Percentiles rank a stretch among this genome's conserved stretches.
Evolutionary conservation across 495 filamentous ascomycete species (phyloP).

Genomic region (Penicillium paradoxum): DNA sequence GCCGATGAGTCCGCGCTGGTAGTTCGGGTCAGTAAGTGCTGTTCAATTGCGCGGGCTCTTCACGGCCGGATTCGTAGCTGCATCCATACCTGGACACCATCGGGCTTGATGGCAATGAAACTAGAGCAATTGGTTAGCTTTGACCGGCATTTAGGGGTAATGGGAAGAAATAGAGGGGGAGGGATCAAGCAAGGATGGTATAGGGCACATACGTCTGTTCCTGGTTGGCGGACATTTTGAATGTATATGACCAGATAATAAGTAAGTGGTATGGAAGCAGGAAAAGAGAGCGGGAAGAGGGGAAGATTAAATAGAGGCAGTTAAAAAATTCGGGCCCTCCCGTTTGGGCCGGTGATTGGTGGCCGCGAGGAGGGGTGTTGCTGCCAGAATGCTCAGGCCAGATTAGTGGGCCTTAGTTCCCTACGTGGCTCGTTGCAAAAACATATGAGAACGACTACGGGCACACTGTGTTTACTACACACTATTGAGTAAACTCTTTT

Average conservation of each 20-base stretch:
- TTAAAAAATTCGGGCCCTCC: conserved; percentile 18
- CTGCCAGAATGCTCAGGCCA: conserved; percentile 7
- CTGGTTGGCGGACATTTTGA: conserved; percentile 63
- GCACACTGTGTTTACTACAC: too few species aligned
- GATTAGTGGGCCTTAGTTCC: neutral
- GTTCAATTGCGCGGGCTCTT: conserved; percentile 14
- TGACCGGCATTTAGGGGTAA: conserved; percentile 28
- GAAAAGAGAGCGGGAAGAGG: conserved; percentile 26
- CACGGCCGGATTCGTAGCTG: conserved; percentile 2
- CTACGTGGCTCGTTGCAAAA: too few species aligned
- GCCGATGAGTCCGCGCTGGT: conserved; percentile 89
- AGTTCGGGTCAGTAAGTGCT: conserved; percentile 19
- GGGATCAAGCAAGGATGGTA: neutral
- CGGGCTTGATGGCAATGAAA: conserved; percentile 99
- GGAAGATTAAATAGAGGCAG: conserved; percentile 30
- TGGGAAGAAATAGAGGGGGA: conserved; percentile 4
- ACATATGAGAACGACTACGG: too few species aligned
- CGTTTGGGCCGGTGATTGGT: conserved; percentile 17
- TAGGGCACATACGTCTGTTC: conserved; percentile 82
- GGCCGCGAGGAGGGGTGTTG: conserved; percentile 16
- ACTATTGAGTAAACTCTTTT: too few species aligned
- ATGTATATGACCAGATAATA: conserved; percentile 32
- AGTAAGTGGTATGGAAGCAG: conserved; percentile 25
- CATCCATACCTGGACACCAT: conserved; percentile 88
- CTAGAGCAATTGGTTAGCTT: conserved; percentile 53